Evolutionary conservation across 1,139 yeast genomes (phyloP).

Genomic region (Taphrina flavorubra): DNA sequence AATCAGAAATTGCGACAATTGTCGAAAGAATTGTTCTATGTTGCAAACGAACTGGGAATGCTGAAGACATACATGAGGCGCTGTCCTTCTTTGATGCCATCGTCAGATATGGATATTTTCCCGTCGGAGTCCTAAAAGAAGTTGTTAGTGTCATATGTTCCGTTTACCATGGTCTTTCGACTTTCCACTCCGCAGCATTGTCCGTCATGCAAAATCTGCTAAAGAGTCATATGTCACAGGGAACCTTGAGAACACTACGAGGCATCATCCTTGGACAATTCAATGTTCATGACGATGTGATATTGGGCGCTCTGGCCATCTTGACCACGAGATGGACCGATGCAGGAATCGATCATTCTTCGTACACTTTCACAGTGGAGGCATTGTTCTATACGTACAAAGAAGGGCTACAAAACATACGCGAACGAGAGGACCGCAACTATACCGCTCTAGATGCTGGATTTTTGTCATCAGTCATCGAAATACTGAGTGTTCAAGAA

Average conservation of each 20-base stretch:
- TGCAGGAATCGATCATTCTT: constrained; percentile 10
- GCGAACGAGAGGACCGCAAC: constrained; percentile 20
- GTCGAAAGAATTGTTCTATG: constrained; percentile 55
- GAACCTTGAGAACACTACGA: constrained; percentile 37
- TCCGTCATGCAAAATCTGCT: constrained; percentile 54
- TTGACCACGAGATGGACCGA: constrained; percentile 16
- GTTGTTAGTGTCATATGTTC: constrained; percentile 61
- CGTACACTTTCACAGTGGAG: constrained; percentile 15
- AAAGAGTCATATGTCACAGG: constrained; percentile 52
- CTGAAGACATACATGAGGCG: constrained; percentile 55
- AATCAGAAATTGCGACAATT: constrained; percentile 53
- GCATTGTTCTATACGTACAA: constrained; percentile 15
- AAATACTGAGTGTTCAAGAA: constrained; percentile 6
- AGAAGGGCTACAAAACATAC: constrained; percentile 10
- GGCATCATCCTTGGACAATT: constrained; percentile 30
- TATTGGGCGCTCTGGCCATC: constrained; percentile 33
- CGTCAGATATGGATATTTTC: constrained; percentile 59
- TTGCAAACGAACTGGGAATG: constrained; percentile 57
- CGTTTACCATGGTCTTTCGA: constrained; percentile 55
- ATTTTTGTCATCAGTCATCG: constrained; percentile 11
- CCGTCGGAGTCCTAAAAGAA: constrained; percentile 54
- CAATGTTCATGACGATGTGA: constrained; percentile 37
- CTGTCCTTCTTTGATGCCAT: constrained; percentile 59
- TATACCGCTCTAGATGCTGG: constrained; percentile 24
- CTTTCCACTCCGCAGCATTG: constrained; percentile 56